A percentile compares a stretch with the other conserved stretches of the same genome.
Evolutionary conservation across 176 grass and related monocot species (phyloP).

Genomic region (bread wheat (Triticum aestivum)): DNA sequence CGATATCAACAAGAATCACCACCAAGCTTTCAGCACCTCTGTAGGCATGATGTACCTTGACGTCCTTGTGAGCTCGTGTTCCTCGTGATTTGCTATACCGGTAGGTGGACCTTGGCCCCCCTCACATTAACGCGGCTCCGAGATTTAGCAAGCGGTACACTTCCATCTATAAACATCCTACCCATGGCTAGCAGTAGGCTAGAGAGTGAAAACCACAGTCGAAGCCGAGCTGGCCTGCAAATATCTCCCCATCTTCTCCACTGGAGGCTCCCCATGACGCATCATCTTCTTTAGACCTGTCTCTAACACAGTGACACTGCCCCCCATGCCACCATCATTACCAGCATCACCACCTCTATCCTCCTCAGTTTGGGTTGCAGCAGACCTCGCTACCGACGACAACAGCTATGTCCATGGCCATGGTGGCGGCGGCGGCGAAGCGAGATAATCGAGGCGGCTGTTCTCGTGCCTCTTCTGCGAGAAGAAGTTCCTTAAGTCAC

Average conservation of each 20-base stretch:
- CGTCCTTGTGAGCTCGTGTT: neutral
- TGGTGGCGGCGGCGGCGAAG: neutral
- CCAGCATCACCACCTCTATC: neutral
- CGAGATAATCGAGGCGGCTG: neutral
- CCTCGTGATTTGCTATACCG: neutral
- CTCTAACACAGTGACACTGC: neutral
- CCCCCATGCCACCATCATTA: neutral
- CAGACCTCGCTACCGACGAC: neutral
- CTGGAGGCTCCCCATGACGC: neutral
- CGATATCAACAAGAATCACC: too few species aligned
- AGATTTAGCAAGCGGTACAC: neutral
- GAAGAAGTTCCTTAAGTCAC: constrained; percentile 37
- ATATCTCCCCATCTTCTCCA: neutral
- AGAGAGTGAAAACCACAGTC: neutral
- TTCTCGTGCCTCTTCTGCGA: neutral
- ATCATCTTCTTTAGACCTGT: neutral
- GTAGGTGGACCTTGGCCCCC: neutral
- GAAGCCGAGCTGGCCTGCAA: neutral
- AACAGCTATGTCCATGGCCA: too few species aligned
- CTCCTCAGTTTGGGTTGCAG: too few species aligned
- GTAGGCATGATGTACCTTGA: neutral
- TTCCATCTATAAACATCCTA: neutral
- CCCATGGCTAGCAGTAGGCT: too few species aligned
- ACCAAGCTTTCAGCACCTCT: too few species aligned
- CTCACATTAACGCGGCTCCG: neutral